phyloP scores from a whole-genome alignment of 2,329 filamentous ascomycete genomes.

The Phoma herbarum region DNA sequence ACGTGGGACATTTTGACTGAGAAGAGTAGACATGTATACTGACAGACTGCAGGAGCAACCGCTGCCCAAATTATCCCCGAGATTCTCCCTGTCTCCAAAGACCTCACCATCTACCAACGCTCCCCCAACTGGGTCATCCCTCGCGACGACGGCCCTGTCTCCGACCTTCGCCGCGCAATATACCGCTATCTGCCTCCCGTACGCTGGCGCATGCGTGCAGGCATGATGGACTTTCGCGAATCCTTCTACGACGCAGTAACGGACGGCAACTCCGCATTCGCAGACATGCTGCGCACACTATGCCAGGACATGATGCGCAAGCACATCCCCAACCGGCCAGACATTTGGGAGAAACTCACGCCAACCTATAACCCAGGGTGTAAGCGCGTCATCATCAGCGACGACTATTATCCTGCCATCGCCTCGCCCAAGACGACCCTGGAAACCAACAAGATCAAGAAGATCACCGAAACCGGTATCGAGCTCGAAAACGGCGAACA shows the following conservation, averaged over 20 bases:
- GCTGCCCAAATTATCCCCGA: slow-evolving; percentile 68
- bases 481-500: slow-evolving; percentile 53
- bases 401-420: slow-evolving; percentile 65
- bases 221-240: slow-evolving; percentile 66
- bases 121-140: slow-evolving; percentile 68
- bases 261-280: slow-evolving; percentile 52
- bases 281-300: slow-evolving; percentile 52
- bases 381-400: slow-evolving; percentile 63
- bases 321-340: slow-evolving; percentile 59
- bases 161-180: slow-evolving; percentile 53
- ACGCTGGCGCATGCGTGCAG: slow-evolving; percentile 60
- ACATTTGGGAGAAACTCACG: slow-evolving; percentile 62
- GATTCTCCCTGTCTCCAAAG: slow-evolving; percentile 59
- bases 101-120: slow-evolving; percentile 65
- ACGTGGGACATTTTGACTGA: slow-evolving; percentile 8
- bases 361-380: slow-evolving; percentile 65
- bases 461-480: slow-evolving; percentile 59
- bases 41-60: slow-evolving; percentile 57
- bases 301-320: slow-evolving; percentile 54
- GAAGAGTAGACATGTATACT: neutral
- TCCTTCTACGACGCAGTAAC: slow-evolving; percentile 56
- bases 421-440: slow-evolving; percentile 58
- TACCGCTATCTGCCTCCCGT: slow-evolving; percentile 62
- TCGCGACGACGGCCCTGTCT: slow-evolving; percentile 59
- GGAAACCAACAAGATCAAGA: slow-evolving; percentile 60